Percentiles rank a stretch among this genome's conserved stretches.
phyloP scores from a whole-genome alignment of 768 basidiomycete genomes.

The Phallus indusiatus region DNA sequence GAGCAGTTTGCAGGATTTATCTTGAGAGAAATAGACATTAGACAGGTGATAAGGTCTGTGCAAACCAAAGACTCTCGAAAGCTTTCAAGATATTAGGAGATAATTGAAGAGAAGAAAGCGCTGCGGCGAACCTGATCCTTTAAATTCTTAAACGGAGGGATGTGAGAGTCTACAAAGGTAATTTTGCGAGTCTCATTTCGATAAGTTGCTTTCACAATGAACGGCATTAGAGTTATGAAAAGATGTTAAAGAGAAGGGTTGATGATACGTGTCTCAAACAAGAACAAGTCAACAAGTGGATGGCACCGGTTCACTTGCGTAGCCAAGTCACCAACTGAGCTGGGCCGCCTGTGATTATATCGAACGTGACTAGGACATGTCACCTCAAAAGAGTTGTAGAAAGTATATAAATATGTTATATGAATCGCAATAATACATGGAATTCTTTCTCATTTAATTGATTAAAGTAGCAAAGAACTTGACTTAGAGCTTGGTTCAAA shows the following conservation, averaged over 20 bases:
- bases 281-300: not conserved
- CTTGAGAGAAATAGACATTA: slow-evolving; percentile 60
- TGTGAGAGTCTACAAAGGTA: slow-evolving; percentile 41
- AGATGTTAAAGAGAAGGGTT: slow-evolving; percentile 13
- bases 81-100: slow-evolving; percentile 32
- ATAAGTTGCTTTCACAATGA: slow-evolving; percentile 75
- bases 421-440: no score
- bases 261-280: slow-evolving; percentile 7
- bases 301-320: not conserved
- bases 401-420: no score
- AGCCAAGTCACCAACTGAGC: not conserved
- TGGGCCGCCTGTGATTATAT: no score
- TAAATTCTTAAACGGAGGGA: slow-evolving; percentile 57
- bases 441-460: no score
- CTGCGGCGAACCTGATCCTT: slow-evolving; percentile 44
- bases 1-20: slow-evolving; percentile 47
- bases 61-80: slow-evolving; percentile 62
- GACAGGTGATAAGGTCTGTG: slow-evolving; percentile 51
- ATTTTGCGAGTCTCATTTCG: slow-evolving; percentile 58
- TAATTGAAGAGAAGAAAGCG: slow-evolving; percentile 1
- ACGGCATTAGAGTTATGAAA: slow-evolving; percentile 28
- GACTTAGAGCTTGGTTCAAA: no score
- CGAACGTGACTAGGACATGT: no score
- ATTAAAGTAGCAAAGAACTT: no score
- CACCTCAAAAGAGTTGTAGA: no score